phyloP scores from a whole-genome alignment of 2,329 filamentous ascomycete genomes.

The Calycina herbarum region DNA sequence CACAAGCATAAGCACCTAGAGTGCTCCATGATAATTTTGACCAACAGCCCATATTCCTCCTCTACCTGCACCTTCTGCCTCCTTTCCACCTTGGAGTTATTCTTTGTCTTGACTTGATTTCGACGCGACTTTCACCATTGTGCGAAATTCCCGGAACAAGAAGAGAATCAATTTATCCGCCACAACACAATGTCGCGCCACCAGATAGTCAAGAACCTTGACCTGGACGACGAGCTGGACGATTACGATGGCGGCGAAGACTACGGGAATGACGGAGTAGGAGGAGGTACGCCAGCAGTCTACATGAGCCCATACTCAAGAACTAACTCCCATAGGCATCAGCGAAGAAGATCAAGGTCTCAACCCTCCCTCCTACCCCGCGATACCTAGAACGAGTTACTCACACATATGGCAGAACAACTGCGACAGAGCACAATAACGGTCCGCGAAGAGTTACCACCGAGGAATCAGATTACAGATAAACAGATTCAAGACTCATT shows the following conservation, averaged over 20 bases:
- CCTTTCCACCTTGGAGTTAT: no score
- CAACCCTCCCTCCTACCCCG: constrained; percentile 9
- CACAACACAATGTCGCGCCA: constrained; percentile 42
- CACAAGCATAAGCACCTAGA: no score
- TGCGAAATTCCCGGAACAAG: not conserved
- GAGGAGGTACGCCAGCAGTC: constrained; percentile 10
- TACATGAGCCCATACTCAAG: not conserved
- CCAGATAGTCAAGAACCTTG: constrained; percentile 41
- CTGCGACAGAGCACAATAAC: constrained; percentile 67
- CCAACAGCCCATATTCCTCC: no score
- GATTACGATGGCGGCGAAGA: constrained; percentile 50
- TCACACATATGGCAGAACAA: constrained; percentile 42
- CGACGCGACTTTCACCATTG: not conserved
- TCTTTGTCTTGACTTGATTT: no score
- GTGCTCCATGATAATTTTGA: no score
- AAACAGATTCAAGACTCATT: constrained; percentile 83
- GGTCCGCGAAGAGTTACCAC: constrained; percentile 66
- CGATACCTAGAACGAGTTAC: constrained; percentile 11
- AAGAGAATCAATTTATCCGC: not conserved
- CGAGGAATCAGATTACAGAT: constrained; percentile 51
- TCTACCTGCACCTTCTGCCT: no score
- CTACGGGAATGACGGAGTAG: constrained; percentile 41
- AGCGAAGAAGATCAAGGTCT: constrained; percentile 39
- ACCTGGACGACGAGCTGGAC: constrained; percentile 50
- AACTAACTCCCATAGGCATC: constrained; percentile 31